Conservation (phyloP, 768 basidiomycete species). For the Lyophyllum atratum region DNA sequence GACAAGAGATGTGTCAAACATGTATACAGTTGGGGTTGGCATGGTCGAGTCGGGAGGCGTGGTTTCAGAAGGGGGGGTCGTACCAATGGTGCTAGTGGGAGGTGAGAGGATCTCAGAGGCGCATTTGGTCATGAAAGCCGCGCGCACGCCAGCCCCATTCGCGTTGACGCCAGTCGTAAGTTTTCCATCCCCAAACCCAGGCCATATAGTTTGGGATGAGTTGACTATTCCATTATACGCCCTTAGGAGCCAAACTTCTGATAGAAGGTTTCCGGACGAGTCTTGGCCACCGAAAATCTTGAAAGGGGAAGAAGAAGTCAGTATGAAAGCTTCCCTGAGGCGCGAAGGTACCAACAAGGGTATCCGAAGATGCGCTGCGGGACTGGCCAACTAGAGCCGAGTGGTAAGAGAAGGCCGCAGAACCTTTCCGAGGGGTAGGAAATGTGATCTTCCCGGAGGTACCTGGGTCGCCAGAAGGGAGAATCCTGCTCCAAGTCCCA, state of each 20-base stretch:
- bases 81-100: constrained; percentile 20
- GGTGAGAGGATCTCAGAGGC: constrained; percentile 39
- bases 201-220: constrained; percentile 57
- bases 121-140: constrained; percentile 62
- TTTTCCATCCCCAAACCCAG: constrained; percentile 63
- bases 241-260: constrained; percentile 79
- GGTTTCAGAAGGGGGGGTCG: constrained; percentile 20
- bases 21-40: constrained; percentile 10
- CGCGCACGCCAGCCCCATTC: constrained; percentile 64
- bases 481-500: constrained; percentile 68
- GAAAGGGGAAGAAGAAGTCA: constrained; percentile 5
- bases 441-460: constrained; percentile 47
- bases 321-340: neutral
- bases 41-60: constrained; percentile 20
- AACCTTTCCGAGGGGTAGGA: constrained; percentile 73
- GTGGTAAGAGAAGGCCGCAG: constrained; percentile 58
- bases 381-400: constrained; percentile 57
- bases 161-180: constrained; percentile 67
- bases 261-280: constrained; percentile 61
- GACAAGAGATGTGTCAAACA: constrained; percentile 37
- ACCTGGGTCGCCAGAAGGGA: constrained; percentile 78
- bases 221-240: constrained; percentile 66
- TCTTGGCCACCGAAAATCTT: constrained; percentile 78
- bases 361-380: constrained; percentile 57
- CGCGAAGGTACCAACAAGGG: constrained; percentile 44